Evolutionary conservation across 2,329 filamentous ascomycete species (phyloP), one percentile per base, ranked within the genome.

Genomic region (Alternaria gaisen): DNA sequence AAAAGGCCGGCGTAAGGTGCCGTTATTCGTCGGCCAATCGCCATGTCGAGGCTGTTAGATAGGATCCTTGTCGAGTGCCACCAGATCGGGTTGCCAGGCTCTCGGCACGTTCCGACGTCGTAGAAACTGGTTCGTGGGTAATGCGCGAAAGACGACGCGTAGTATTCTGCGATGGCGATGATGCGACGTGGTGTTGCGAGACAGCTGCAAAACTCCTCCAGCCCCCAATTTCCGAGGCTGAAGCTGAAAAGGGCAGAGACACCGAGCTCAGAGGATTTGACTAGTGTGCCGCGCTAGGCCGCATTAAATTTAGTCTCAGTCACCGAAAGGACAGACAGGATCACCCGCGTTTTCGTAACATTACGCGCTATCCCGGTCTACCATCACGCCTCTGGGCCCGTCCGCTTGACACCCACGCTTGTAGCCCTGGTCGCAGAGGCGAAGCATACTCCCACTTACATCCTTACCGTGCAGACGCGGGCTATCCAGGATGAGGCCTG

Each of bases 1-100:
- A 82, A 79, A 16, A 53, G 57, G 20, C 61, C 67, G 64, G 81
- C 73, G 61, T 67, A 65, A 10, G 67, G 62, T 18, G 63, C 50
- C 26, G 66, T 60, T 44, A 72, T 61, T 24, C 66, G 66, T 54
- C 61, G 68, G 56, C 66, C 69, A 60, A 72, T 58, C 51, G 71
- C 62, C 74, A 78, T 78, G 44, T 36, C 51, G 61, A 41, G 54
- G 58, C 56, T 42, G 48, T 34, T 5, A 22, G 36, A 56, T 57
- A 60, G 54, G 51, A 52, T 52, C 53, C 53, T 42, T 43, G 32
- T 47, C 47, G 36, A 50, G 26, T 52, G 41, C 36, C 38, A 40
- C 46, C 28, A 41, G 34, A 44, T 34, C 24, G 40, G 30, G 46
- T 46, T 47, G 16, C 46, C 53, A 51, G 28, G 14, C 34, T 12